A percentile compares a stretch with the other conserved stretches of the same genome.
These are phyloP conservation scores for Auricularia sp. DNA, from an alignment of 768 basidiomycete species.

Conservation along the genomic window DNA sequence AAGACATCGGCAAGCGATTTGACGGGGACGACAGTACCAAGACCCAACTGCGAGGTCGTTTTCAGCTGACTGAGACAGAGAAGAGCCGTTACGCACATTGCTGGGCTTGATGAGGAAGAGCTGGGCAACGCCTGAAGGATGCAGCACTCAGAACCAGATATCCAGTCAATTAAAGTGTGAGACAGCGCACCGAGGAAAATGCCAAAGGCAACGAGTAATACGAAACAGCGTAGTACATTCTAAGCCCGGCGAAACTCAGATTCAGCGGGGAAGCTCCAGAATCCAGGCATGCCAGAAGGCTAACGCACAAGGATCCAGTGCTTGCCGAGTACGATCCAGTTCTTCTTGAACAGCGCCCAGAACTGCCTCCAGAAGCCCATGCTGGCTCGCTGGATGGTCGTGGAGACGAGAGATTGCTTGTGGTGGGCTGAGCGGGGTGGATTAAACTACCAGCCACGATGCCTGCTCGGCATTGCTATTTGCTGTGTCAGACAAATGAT, in stretches of 20 bases:
- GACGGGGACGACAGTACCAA: constrained; percentile 49
- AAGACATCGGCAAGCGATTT: constrained; percentile 38
- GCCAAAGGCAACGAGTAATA: constrained; percentile 57
- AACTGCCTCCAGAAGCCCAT: constrained; percentile 49
- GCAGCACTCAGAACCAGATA: not conserved
- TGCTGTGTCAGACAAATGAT: too few species aligned
- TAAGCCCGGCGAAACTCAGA: not conserved
- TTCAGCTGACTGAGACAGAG: not conserved
- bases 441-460: too few species aligned
- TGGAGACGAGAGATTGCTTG: too few species aligned
- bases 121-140: constrained; percentile 34
- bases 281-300: not conserved
- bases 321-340: constrained; percentile 62
- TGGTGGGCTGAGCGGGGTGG: too few species aligned
- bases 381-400: not conserved
- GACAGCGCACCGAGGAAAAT: constrained; percentile 40
- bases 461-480: too few species aligned
- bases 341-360: constrained; percentile 54
- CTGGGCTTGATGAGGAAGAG: constrained; percentile 48
- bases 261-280: not conserved
- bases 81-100: constrained; percentile 34
- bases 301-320: constrained; percentile 36
- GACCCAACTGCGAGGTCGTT: constrained; percentile 22
- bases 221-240: constrained; percentile 50
- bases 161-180: not conserved